Conservation (phyloP, 352 stramenopile species). For the Globisporangium rhizosaccharum region DNA sequence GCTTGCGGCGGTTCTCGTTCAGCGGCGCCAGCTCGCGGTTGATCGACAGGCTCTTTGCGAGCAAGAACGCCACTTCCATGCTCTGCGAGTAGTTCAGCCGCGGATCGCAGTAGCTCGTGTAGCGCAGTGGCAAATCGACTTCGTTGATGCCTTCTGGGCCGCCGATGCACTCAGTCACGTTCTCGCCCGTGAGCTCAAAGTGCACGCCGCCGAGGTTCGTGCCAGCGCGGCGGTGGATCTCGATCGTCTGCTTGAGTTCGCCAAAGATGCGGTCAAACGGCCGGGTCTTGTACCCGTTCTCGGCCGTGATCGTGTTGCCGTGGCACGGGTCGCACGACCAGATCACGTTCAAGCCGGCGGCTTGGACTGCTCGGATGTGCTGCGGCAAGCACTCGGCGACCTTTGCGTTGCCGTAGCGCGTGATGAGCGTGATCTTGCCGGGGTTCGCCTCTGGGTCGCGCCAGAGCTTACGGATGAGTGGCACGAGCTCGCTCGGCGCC, state of each 20-base stretch:
- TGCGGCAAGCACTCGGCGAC: slow-evolving; percentile 90
- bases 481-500: slow-evolving; percentile 91
- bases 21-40: slow-evolving; percentile 60
- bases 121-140: slow-evolving; percentile 89
- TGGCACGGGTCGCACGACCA: slow-evolving; percentile 96
- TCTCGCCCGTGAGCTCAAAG: slow-evolving; percentile 97
- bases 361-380: slow-evolving; percentile 95
- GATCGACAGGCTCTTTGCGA: slow-evolving; percentile 88
- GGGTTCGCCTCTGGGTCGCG: slow-evolving; percentile 88
- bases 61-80: slow-evolving; percentile 97
- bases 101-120: slow-evolving; percentile 97
- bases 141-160: slow-evolving; percentile 93
- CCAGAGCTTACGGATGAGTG: slow-evolving; percentile 95
- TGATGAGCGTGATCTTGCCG: slow-evolving; percentile 97
- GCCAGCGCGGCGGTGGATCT: slow-evolving; percentile 95
- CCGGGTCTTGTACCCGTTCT: slow-evolving; percentile 95
- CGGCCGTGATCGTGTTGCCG: slow-evolving; percentile 98
- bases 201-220: slow-evolving; percentile 93
- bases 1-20: slow-evolving; percentile 61
- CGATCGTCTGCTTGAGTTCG: slow-evolving; percentile 96
- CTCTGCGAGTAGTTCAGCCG: slow-evolving; percentile 97
- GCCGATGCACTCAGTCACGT: slow-evolving; percentile 99
- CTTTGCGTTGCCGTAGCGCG: slow-evolving; percentile 96
- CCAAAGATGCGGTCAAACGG: slow-evolving; percentile 95
- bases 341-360: slow-evolving; percentile 92